Percentiles rank a stretch among this genome's conserved stretches.
Evolutionary conservation across 2,329 filamentous ascomycete genomes (phyloP).

Genomic region (Gnomoniopsis smithogilvyi): DNA sequence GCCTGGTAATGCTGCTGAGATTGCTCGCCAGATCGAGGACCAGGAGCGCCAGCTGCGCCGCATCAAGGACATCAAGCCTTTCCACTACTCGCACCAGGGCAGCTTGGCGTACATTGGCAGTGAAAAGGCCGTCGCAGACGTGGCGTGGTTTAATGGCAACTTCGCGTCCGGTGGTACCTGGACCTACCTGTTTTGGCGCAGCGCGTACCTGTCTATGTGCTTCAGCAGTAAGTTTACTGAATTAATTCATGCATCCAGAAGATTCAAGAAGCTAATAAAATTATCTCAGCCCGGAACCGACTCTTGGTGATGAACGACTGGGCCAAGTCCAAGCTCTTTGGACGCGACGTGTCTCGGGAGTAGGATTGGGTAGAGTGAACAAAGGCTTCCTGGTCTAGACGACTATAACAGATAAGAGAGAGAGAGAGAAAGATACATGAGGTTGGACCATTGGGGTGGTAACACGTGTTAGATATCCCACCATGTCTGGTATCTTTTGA

Average conservation of each 20-base stretch:
- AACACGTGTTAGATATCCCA: no score
- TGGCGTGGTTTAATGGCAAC: constrained; percentile 96
- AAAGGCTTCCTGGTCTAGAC: no score
- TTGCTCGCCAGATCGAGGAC: constrained; percentile 72
- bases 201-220: constrained; percentile 98
- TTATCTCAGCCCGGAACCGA: constrained; percentile 74
- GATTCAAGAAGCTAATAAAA: constrained; percentile 21
- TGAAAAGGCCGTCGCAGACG: constrained; percentile 93
- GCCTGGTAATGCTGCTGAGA: constrained; percentile 64
- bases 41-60: constrained; percentile 83
- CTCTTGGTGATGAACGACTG: constrained; percentile 91
- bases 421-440: no score
- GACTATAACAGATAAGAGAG: no score
- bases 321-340: constrained; percentile 95
- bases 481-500: no score
- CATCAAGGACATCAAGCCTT: constrained; percentile 93
- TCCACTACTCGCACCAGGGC: constrained; percentile 98
- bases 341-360: constrained; percentile 87
- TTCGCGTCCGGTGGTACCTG: constrained; percentile 88
- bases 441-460: no score
- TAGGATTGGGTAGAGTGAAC: constrained; percentile 34
- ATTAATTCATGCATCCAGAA: constrained; percentile 12
- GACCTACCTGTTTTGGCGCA: constrained; percentile 98
- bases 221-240: constrained; percentile 81
- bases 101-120: constrained; percentile 96